Conservation (phyloP, 208 protist species). For the Leishmania gerbilli region DNA sequence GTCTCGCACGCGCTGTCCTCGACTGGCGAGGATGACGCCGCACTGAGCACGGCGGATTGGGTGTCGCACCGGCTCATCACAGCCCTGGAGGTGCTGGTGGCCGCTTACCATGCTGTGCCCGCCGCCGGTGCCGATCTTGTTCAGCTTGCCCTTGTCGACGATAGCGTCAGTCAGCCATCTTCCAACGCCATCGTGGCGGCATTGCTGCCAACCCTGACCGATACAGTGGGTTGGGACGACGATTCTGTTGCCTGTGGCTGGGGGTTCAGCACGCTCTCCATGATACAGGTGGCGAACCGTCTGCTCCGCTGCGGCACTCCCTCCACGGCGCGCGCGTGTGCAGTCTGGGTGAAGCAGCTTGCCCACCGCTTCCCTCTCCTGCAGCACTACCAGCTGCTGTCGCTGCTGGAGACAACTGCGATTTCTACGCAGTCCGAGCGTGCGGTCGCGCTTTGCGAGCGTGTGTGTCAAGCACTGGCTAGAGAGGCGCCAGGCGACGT, state of each 20-base stretch:
- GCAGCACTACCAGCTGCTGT: slow-evolving; percentile 66
- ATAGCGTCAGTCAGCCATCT: slow-evolving; percentile 7
- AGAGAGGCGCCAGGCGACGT: slow-evolving; percentile 23
- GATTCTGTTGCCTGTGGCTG: slow-evolving; percentile 25
- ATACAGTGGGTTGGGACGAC: neutral
- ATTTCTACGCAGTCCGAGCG: slow-evolving; percentile 48
- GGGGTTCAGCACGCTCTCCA: slow-evolving; percentile 21
- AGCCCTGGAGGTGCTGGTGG: slow-evolving; percentile 55
- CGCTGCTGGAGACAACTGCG: slow-evolving; percentile 44
- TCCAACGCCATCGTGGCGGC: slow-evolving; percentile 42
- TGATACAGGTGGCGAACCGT: slow-evolving; percentile 49
- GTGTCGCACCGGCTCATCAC: slow-evolving; percentile 27
- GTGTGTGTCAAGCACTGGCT: slow-evolving; percentile 40
- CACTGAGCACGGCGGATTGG: slow-evolving; percentile 11
- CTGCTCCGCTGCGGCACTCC: slow-evolving; percentile 43
- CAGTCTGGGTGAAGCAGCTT: slow-evolving; percentile 62
- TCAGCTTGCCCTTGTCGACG: slow-evolving; percentile 21
- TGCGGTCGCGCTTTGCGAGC: slow-evolving; percentile 35
- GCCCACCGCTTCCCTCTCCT: slow-evolving; percentile 56
- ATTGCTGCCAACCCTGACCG: slow-evolving; percentile 30
- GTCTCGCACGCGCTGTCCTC: neutral
- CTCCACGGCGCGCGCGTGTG: slow-evolving; percentile 41
- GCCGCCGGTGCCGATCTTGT: slow-evolving; percentile 62
- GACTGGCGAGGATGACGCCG: neutral
- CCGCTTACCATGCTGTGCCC: slow-evolving; percentile 66